Evolutionary conservation across 805 yeast species (phyloP), one percentile per base, ranked within the genome.

Genomic region (Scheffersomyces lignosus): DNA sequence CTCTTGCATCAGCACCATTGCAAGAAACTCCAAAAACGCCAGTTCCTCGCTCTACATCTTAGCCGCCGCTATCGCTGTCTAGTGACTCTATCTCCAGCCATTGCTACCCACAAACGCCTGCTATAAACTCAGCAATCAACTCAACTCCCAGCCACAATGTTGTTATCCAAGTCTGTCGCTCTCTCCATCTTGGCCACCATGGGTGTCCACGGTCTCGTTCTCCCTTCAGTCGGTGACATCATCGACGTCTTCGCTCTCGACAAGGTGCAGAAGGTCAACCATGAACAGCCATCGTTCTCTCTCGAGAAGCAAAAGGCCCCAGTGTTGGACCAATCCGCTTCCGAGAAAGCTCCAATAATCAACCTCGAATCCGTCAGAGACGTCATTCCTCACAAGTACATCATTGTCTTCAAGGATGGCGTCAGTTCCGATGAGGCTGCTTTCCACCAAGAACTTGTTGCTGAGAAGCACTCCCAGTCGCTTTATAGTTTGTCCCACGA

Each of bases 371-470:
- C 65, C 20, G 75, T 75, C 34, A 60, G 69, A 35, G 73, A 77
- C 40, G 47, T 74, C 31, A 77, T 84, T 49, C 82, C 89, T 25
- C 75, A 84, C 68, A 81, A 83, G 53, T 93, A 88, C 71, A 90
- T 93, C 47, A 70, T 93, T 49, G 89, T 90, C 34, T 81, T 91
- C 70, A 89, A 88, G 70, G 77, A 78, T 37, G 77, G 70, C 36
- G 70, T 80, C 23, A 53, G 75, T 15, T 62, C 73, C 17, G 77
- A 77, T 25, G 77, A 76, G 41, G 67, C 77, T 22, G 66, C 70
- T 27, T 75, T 78, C 71, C 96, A 90, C 70, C 73, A 75, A 55
- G 75, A 77, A 54, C 75, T 84, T 80, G 77, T 87, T 43, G 64
- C 73, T 20, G 70, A 73, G 38, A 66, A 71, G 38, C 89, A 77